A percentile compares a stretch with the other conserved stretches of the same genome.
These are phyloP conservation scores for Coffea humblotiana DNA, from an alignment of 305 asterid genomes.

Conservation along the genomic window DNA sequence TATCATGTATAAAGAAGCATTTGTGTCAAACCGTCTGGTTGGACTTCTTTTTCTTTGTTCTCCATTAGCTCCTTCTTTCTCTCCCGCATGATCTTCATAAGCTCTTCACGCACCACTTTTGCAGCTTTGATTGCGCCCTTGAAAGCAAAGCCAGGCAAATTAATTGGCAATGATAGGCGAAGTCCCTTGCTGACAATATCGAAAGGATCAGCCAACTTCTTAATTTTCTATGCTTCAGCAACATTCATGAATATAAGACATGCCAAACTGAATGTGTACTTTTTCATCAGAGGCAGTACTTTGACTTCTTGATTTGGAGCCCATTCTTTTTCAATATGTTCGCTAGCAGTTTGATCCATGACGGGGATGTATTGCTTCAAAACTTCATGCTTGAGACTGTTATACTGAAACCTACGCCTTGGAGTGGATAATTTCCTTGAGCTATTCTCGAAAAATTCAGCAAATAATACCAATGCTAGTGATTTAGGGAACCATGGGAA, in stretches of 20 bases:
- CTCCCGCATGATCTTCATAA: background rate
- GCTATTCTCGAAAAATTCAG: background rate
- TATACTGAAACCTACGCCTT: conserved; percentile 8
- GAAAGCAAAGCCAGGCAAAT: conserved; percentile 1
- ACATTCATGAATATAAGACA: conserved; percentile 27
- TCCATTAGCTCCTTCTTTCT: conserved; percentile 3
- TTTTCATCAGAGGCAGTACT: conserved; percentile 20
- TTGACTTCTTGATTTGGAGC: conserved; percentile 4
- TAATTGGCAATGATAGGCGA: background rate
- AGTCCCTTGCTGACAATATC: background rate
- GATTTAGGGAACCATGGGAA: conserved; percentile 24
- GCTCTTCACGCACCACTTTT: background rate
- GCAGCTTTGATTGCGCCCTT: background rate
- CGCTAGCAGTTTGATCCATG: conserved; percentile 21
- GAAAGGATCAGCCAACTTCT: background rate
- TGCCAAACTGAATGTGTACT: conserved; percentile 19
- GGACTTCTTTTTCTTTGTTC: background rate
- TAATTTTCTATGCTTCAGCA: conserved; percentile 7
- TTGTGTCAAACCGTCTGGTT: conserved; percentile 6
- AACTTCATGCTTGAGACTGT: conserved; percentile 20
- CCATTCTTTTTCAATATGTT: conserved; percentile 28
- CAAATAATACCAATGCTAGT: conserved; percentile 1
- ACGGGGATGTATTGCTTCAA: background rate
- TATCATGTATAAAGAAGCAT: background rate
- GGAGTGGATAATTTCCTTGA: background rate